Percentiles rank a stretch among this genome's conserved stretches.
phyloP scores from a whole-genome alignment of 257 asterid species.

The Lantana camara region DNA sequence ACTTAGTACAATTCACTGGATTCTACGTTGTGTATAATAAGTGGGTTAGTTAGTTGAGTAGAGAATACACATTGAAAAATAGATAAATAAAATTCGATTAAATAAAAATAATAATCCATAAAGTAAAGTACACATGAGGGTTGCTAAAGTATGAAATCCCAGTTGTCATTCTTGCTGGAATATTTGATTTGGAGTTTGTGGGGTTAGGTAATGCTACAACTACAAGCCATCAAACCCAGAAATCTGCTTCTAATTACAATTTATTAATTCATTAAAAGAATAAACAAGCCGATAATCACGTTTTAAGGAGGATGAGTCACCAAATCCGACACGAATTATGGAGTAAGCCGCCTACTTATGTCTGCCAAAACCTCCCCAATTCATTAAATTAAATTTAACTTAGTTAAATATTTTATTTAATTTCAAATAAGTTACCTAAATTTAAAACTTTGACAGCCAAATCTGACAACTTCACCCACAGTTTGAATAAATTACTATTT shows the following conservation, averaged over 20 bases:
- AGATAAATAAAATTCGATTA: no score
- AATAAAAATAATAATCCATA: no score
- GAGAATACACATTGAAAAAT: no score
- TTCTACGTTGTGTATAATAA: no score
- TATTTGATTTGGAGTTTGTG: constrained; percentile 30
- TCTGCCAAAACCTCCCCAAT: constrained; percentile 38
- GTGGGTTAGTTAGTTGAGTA: no score
- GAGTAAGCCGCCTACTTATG: constrained; percentile 44
- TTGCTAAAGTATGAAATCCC: constrained; percentile 15
- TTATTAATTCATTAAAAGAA: constrained; percentile 13
- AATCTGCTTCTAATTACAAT: not conserved
- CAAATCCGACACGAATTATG: constrained; percentile 37
- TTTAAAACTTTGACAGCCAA: no score
- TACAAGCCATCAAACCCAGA: constrained; percentile 19
- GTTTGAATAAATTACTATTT: not conserved
- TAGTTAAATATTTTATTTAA: no score
- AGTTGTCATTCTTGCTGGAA: constrained; percentile 40
- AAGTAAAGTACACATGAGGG: not conserved
- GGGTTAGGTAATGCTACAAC: constrained; percentile 41
- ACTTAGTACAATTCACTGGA: no score
- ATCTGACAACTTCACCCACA: no score
- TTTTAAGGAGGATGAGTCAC: constrained; percentile 28
- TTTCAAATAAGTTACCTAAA: no score
- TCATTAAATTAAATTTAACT: no score
- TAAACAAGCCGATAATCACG: constrained; percentile 46